A percentile compares a stretch with the other conserved stretches of the same genome.
Conservation (phyloP, 257 asterid genomes). For the Solanum pennellii region DNA sequence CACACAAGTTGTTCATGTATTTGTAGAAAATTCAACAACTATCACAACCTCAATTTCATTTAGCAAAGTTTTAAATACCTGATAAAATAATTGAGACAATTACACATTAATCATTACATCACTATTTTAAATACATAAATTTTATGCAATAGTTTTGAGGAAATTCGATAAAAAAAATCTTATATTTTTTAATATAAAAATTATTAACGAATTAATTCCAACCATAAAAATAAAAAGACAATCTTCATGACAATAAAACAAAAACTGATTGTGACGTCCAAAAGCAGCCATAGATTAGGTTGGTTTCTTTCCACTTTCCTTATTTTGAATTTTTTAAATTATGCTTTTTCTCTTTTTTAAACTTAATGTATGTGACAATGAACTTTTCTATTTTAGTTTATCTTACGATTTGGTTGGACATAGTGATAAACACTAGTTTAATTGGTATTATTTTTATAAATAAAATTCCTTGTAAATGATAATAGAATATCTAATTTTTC, state of each 20-base stretch:
- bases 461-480: not conserved
- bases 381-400: not conserved
- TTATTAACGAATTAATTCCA: not conserved
- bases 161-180: fast-evolving
- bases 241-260: not conserved
- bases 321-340: not conserved
- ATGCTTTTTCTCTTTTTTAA: too few relatives aligned
- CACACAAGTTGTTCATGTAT: not conserved
- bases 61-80: fast-evolving
- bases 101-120: not conserved
- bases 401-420: not conserved
- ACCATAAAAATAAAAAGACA: not conserved
- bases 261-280: not conserved
- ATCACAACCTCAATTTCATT: too few relatives aligned
- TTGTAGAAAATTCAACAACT: not conserved
- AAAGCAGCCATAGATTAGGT: not conserved
- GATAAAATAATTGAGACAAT: not conserved
- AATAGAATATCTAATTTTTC: not conserved
- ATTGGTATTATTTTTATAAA: not conserved
- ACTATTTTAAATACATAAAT: too few relatives aligned
- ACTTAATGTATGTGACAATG: not conserved
- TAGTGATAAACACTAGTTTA: not conserved
- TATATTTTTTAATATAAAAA: not conserved
- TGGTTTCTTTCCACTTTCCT: constrained; percentile 1
- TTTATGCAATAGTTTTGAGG: too few relatives aligned